Base-by-base conservation (phyloP, 192 early-diverging fungal genomes). In the Backusella westeae region DNA sequence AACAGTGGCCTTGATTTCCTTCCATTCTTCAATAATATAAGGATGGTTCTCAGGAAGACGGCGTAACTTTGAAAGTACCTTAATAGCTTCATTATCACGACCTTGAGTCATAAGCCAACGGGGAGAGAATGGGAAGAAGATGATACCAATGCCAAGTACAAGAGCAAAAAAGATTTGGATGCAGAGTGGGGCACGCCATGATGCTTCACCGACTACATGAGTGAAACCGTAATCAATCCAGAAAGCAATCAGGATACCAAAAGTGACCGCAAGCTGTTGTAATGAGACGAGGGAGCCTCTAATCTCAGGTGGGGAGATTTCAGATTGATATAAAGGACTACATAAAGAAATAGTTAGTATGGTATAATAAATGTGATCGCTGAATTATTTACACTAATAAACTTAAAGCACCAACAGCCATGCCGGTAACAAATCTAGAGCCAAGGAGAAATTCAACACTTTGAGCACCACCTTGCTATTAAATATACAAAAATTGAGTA, bases 121-220 rank as follows among this genome's bases (percentile, higher is more conserved):
- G 3, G 93, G 92, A 12, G 93, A 94, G 74, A 85, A 86, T 7
- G 93, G 94, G 84, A 96, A 91, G 68, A 94, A 91, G n/a, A 88
- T 66, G 80, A 93, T 92, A 41, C 89, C 76, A 42, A 88, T 7
- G 36, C 90, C 80, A 35, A 96, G 81, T 14, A 92, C 66, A 8
- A 89, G 53, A 19, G 88, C 92, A 17, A 92, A 90, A 34, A 89
- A 80, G 7, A 91, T 83, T 82, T 96, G 95, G 26, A 96, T 74
- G 8, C 85, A 88, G 3, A 96, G 80, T 3, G 94, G 92, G 6
- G 92, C 72, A 17, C 93, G 85, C 93, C 93, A 96, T 41, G 85
- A 79, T 15, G 81, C 82, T 68, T 82, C 73, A 17, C 77, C 66
- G 75, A 68, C 73, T 21, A 77, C 66, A 17, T 69, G 65, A 19